Base-by-base conservation (phyloP, 192 early-diverging fungal species). In the Rhizoclosmatium globosum region DNA sequence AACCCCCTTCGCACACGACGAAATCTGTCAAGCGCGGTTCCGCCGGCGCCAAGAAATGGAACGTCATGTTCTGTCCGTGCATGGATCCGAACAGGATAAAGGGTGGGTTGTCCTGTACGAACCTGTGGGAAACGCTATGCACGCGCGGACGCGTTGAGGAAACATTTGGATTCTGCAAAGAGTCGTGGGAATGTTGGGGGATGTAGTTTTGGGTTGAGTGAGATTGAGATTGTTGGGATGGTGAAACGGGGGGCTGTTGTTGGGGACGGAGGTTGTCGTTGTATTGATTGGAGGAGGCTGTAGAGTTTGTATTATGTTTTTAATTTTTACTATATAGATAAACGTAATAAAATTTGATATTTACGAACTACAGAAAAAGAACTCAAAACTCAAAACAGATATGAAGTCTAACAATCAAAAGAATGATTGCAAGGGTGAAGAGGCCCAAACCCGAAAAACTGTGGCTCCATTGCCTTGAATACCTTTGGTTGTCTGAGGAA, bases 71-170 rank as follows among this genome's bases (percentile, higher is more conserved):
- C 48, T 48, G 3, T 47, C 43, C 21, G 77, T 79, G 39, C 77
- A 79, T 71, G 67, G 77, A n/a, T 56, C 56, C 38, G 77, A 71
- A 13, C 67, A 79, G 6, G 77, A 59, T 19, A 79, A 68, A 53
- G 67, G 45, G 6, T 79, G 66, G 66, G 57, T 59, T 79, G 77
- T 64, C 77, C 77, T 50, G 77, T 67, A 23, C 7, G 38, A 59
- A 19, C 31, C 9, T 79, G 77, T 48, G 77, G 69, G 57, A 50
- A 58, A 47, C 4, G 77, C 0, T 79, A 71, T 71, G 77, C 77
- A 38, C 68, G 77, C 48, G 77, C 67, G 21, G 77, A 79, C 60
- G 77, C 77, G 1, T 56, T 79, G 56, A 50, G 68, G 69, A 79
- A 68, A 59, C 77, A 79, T 79, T 45, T 79, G 39, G 77, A 61